Conservation (phyloP, 768 basidiomycete genomes). For the Pilatotrama ljubarskyi region DNA sequence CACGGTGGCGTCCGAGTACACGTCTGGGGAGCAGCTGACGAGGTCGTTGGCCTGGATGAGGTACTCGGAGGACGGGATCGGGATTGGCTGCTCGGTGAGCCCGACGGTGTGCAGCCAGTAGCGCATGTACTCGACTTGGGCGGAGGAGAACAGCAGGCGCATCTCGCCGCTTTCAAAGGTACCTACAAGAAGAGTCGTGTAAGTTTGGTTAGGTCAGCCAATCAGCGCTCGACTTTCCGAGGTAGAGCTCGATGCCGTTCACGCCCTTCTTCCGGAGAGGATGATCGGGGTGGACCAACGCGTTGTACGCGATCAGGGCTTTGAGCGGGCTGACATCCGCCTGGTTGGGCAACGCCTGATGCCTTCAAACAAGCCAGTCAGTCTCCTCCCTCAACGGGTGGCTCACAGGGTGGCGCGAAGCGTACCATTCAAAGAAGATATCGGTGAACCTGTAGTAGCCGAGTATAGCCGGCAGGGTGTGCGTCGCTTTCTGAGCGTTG, state of each 20-base stretch:
- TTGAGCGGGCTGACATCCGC: conserved; percentile 64
- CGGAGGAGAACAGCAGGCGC: conserved; percentile 79
- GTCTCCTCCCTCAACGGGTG: not conserved
- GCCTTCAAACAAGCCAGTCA: conserved; percentile 41
- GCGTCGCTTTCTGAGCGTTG: not conserved
- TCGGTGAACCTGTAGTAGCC: conserved; percentile 87
- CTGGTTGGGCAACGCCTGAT: conserved; percentile 53
- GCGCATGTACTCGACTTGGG: conserved; percentile 81
- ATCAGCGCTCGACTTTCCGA: conserved; percentile 45
- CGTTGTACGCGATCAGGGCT: conserved; percentile 68
- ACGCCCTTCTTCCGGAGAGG: conserved; percentile 66
- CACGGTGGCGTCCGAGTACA: conserved; percentile 53
- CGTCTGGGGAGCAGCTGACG: conserved; percentile 55
- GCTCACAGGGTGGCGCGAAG: not conserved
- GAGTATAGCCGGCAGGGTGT: conserved; percentile 44
- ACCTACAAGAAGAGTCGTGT: conserved; percentile 37
- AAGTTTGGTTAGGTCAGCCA: too few relatives aligned
- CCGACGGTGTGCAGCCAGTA: conserved; percentile 81
- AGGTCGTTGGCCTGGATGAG: conserved; percentile 63
- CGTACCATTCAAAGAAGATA: conserved; percentile 75
- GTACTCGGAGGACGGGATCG: conserved; percentile 78
- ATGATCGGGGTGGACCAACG: conserved; percentile 68
- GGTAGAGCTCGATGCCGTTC: conserved; percentile 69
- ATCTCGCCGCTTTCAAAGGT: conserved; percentile 72
- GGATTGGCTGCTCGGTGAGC: conserved; percentile 62